These are phyloP conservation scores for Plasmodium coatneyi DNA, from an alignment of 169 alveolate genomes.

Conservation along the genomic window DNA sequence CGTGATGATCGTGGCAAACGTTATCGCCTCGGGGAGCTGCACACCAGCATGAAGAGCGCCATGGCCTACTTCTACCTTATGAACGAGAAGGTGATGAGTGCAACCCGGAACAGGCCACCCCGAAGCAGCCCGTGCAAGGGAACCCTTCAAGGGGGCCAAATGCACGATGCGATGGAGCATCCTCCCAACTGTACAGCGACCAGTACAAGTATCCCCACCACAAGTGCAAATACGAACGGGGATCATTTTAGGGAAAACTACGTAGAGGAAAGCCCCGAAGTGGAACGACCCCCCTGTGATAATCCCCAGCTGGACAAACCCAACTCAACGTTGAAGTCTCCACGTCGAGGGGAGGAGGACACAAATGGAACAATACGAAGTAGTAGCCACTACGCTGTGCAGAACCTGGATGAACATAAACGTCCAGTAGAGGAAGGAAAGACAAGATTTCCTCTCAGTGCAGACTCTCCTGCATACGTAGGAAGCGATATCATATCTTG, in stretches of 20 bases:
- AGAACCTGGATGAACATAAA: neutral
- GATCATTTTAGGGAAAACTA: neutral
- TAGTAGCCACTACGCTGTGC: neutral
- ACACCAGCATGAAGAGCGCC: slow-evolving; percentile 1
- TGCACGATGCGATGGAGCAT: neutral
- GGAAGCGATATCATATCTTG: neutral
- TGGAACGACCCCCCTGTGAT: neutral
- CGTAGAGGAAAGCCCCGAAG: neutral
- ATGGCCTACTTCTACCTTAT: neutral
- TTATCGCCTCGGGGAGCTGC: neutral
- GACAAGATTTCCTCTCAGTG: neutral
- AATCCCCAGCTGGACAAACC: neutral
- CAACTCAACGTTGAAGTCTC: neutral
- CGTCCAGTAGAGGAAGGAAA: neutral
- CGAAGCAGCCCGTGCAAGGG: neutral
- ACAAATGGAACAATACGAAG: neutral
- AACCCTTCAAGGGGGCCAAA: neutral
- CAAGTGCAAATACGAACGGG: neutral
- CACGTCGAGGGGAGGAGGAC: neutral
- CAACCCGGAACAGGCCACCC: neutral
- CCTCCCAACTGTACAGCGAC: neutral
- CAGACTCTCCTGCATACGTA: neutral
- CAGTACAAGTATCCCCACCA: neutral
- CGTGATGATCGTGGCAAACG: neutral
- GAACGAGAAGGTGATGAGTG: neutral